Evolutionary conservation across 1,284 basidiomycete species (phyloP).

Genomic region (Gomphus sp.): DNA sequence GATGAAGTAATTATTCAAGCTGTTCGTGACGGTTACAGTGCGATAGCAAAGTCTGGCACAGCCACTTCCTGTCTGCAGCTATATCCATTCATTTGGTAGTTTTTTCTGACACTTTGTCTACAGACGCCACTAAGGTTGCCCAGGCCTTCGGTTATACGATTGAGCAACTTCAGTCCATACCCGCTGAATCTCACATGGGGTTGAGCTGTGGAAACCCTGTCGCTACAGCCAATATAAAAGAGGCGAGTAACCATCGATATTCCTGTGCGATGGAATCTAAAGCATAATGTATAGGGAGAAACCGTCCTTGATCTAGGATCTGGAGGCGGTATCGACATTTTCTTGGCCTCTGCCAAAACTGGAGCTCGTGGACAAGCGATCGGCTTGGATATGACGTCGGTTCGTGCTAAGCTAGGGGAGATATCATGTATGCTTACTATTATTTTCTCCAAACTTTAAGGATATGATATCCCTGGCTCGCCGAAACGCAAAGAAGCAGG

Average conservation of each 20-base stretch:
- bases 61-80: neutral
- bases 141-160: constrained; percentile 35
- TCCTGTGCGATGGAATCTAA: neutral
- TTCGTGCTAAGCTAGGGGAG: constrained; percentile 16
- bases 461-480: constrained; percentile 41
- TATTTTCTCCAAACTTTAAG: constrained; percentile 18
- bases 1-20: neutral
- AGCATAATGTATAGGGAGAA: constrained; percentile 33
- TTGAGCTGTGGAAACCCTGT: constrained; percentile 43
- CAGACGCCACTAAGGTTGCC: constrained; percentile 23
- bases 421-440: neutral
- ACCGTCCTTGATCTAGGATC: constrained; percentile 44
- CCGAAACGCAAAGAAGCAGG: constrained; percentile 30
- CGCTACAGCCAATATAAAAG: constrained; percentile 30
- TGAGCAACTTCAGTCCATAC: constrained; percentile 32
- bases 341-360: constrained; percentile 39
- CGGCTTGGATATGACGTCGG: constrained; percentile 40
- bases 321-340: constrained; percentile 44
- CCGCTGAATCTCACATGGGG: constrained; percentile 34
- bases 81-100: neutral
- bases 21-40: constrained; percentile 3
- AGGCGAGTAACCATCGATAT: constrained; percentile 20
- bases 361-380: constrained; percentile 39
- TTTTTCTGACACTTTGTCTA: neutral
- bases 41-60: neutral